Evolutionary conservation across 805 yeast species (phyloP).

Genomic region (Metschnikowia vanudenii): DNA sequence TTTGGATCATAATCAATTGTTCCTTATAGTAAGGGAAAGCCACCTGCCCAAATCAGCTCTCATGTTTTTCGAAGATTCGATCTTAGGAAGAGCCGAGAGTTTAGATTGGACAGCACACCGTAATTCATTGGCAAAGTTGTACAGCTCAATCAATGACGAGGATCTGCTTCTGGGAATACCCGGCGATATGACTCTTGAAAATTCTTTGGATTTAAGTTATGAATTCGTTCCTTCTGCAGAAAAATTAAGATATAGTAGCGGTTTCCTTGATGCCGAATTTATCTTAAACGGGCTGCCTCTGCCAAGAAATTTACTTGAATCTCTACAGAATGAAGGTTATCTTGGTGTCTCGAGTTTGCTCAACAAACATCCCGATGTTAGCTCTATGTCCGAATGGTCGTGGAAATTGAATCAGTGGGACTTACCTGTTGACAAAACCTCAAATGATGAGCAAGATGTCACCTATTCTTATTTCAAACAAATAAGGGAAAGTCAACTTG

Average conservation of each 20-base stretch:
- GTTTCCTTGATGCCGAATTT: conserved; percentile 48
- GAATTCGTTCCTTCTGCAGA: conserved; percentile 31
- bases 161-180: conserved; percentile 71
- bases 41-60: conserved; percentile 43
- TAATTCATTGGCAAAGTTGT: conserved; percentile 32
- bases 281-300: conserved; percentile 12
- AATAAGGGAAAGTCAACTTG: conserved; percentile 36
- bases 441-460: conserved; percentile 41
- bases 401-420: conserved; percentile 84
- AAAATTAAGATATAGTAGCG: conserved; percentile 54
- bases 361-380: conserved; percentile 22
- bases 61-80: conserved; percentile 48
- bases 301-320: conserved; percentile 25
- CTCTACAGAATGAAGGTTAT: conserved; percentile 52
- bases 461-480: conserved; percentile 53
- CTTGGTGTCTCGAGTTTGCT: conserved; percentile 55
- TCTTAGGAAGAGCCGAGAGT: not conserved
- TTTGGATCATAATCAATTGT: conserved; percentile 30
- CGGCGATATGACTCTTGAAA: conserved; percentile 49
- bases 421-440: conserved; percentile 46
- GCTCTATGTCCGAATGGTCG: conserved; percentile 48
- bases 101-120: conserved; percentile 2
- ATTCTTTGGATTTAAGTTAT: conserved; percentile 46
- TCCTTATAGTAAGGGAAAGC: conserved; percentile 30
- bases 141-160: conserved; percentile 53